Percentiles rank a stretch among this genome's conserved stretches.
Evolutionary conservation across 139 green algal genomes (phyloP).

Genomic region (Dunaliella primolecta): DNA sequence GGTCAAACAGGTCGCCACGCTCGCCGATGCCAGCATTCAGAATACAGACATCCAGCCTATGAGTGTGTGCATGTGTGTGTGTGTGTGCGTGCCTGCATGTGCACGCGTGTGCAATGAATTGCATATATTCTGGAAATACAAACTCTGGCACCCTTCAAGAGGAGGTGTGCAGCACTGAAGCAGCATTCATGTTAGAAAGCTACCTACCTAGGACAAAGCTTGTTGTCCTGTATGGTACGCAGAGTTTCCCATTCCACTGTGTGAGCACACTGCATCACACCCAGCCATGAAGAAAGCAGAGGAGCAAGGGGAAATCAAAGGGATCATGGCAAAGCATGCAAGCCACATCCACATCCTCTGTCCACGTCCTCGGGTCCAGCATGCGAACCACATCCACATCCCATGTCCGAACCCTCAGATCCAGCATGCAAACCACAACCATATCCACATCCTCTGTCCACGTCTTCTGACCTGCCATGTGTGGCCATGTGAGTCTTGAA

Average conservation of each 20-base stretch:
- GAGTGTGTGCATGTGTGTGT: not conserved
- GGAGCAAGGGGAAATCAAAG: too few species aligned
- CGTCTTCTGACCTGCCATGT: not conserved
- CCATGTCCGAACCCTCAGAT: not conserved
- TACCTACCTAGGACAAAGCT: too few species aligned
- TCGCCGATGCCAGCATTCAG: constrained; percentile 80
- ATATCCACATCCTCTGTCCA: not conserved
- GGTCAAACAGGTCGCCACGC: constrained; percentile 38
- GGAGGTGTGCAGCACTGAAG: not conserved
- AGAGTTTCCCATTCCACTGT: too few species aligned
- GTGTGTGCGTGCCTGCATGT: not conserved
- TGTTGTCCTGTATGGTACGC: too few species aligned
- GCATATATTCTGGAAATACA: not conserved
- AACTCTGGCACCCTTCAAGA: too few species aligned
- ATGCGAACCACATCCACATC: not conserved
- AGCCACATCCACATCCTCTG: not conserved
- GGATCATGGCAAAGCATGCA: not conserved
- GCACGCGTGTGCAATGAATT: not conserved
- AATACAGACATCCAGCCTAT: constrained; percentile 50
- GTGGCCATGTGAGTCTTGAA: not conserved
- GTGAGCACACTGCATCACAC: too few species aligned
- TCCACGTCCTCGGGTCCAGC: not conserved
- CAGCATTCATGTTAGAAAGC: not conserved
- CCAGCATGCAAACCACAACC: not conserved
- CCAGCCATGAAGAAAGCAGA: too few species aligned